phyloP scores from a whole-genome alignment of 495 filamentous ascomycete species.

The Hypoxylon intermedium region DNA sequence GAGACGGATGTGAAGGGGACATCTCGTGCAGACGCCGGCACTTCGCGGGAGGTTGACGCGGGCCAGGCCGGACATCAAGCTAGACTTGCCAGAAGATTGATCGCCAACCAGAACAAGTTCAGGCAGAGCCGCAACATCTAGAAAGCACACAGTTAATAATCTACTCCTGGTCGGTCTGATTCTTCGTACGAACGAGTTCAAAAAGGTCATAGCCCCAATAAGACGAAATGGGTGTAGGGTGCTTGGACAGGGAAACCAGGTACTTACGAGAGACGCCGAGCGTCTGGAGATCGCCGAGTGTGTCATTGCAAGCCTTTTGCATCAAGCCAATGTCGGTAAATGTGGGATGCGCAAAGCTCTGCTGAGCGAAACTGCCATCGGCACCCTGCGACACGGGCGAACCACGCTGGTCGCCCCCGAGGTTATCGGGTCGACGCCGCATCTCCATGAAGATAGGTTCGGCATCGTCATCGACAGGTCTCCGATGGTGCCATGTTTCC shows the following conservation, averaged over 20 bases:
- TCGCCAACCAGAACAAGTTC: slow-evolving; percentile 83
- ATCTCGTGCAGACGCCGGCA: slow-evolving; percentile 75
- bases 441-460: slow-evolving; percentile 41
- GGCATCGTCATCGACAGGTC: slow-evolving; percentile 29
- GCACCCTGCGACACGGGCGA: slow-evolving; percentile 37
- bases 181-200: no score
- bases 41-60: slow-evolving; percentile 77
- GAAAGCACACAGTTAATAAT: slow-evolving; percentile 1
- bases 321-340: slow-evolving; percentile 54
- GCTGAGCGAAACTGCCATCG: slow-evolving; percentile 39
- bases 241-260: neutral
- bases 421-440: slow-evolving; percentile 20
- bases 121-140: slow-evolving; percentile 65
- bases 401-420: slow-evolving; percentile 7
- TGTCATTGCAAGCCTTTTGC: slow-evolving; percentile 56
- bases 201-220: no score
- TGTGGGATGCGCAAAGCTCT: slow-evolving; percentile 42
- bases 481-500: slow-evolving; percentile 34
- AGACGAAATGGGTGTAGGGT: no score
- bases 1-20: slow-evolving; percentile 79
- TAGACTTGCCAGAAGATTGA: slow-evolving; percentile 81
- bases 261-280: slow-evolving; percentile 52
- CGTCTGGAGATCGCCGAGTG: slow-evolving; percentile 54
- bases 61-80: slow-evolving; percentile 78
- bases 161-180: neutral